A percentile compares a stretch with the other conserved stretches of the same genome.
Conservation (phyloP, 2,329 filamentous ascomycete species). For the Fusarium poae region DNA sequence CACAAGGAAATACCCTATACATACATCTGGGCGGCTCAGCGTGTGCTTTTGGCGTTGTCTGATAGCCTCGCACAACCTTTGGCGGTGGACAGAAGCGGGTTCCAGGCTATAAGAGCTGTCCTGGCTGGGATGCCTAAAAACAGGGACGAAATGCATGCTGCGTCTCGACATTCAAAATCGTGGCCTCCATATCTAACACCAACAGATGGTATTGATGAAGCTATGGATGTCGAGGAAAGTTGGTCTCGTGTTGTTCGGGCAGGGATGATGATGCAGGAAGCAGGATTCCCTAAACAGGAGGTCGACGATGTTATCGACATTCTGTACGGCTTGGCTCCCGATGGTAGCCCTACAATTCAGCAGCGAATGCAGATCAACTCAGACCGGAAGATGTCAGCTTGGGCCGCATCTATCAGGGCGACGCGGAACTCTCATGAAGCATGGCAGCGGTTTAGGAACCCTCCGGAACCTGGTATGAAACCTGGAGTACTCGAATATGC, state of each 20-base stretch:
- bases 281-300: slow-evolving; percentile 64
- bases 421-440: slow-evolving; percentile 73
- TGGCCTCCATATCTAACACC: slow-evolving; percentile 73
- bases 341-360: slow-evolving; percentile 70
- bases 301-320: slow-evolving; percentile 64
- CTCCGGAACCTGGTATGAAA: slow-evolving; percentile 51
- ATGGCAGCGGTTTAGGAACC: slow-evolving; percentile 64
- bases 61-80: slow-evolving; percentile 62
- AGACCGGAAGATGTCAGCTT: slow-evolving; percentile 51
- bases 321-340: slow-evolving; percentile 65
- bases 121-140: slow-evolving; percentile 68
- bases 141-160: slow-evolving; percentile 62
- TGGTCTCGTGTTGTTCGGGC: slow-evolving; percentile 67
- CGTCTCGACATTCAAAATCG: slow-evolving; percentile 61
- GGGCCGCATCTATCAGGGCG: slow-evolving; percentile 69
- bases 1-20: slow-evolving; percentile 48
- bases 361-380: slow-evolving; percentile 49
- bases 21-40: slow-evolving; percentile 68
- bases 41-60: slow-evolving; percentile 65
- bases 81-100: slow-evolving; percentile 64
- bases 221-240: slow-evolving; percentile 63
- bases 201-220: slow-evolving; percentile 71
- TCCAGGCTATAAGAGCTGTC: slow-evolving; percentile 67
- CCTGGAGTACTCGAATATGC: slow-evolving; percentile 64
- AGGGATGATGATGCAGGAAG: slow-evolving; percentile 66